A percentile compares a stretch with the other conserved stretches of the same genome.
These are phyloP conservation scores for Cyphellophora attinorum DNA, from an alignment of 2,329 filamentous ascomycete genomes.

Conservation along the genomic window DNA sequence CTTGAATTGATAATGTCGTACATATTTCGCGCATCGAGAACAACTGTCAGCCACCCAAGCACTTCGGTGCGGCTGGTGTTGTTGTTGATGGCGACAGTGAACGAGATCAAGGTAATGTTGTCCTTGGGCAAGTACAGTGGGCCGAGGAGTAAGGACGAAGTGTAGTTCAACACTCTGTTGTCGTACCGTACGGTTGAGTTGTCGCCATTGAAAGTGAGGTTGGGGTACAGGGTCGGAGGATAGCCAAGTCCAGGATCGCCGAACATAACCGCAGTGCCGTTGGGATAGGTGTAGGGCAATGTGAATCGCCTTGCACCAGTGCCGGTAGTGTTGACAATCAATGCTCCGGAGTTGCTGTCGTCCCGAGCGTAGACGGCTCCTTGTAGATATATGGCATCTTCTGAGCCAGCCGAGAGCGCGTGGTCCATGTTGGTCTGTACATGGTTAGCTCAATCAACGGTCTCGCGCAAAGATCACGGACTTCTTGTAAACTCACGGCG, in stretches of 20 bases:
- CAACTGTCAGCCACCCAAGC: slow-evolving; percentile 71
- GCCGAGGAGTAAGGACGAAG: slow-evolving; percentile 59
- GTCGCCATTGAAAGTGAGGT: slow-evolving; percentile 53
- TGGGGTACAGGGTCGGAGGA: slow-evolving; percentile 63
- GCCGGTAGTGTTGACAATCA: slow-evolving; percentile 49
- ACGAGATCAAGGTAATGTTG: slow-evolving; percentile 64
- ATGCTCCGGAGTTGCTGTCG: too few species aligned
- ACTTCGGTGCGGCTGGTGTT: slow-evolving; percentile 53
- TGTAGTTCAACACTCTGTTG: slow-evolving; percentile 30
- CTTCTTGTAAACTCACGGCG: slow-evolving; percentile 3
- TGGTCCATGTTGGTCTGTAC: slow-evolving; percentile 45
- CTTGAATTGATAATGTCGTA: slow-evolving; percentile 47
- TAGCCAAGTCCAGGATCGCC: slow-evolving; percentile 57
- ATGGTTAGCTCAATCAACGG: neutral
- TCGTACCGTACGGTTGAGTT: slow-evolving; percentile 28
- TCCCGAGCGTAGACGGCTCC: slow-evolving; percentile 62
- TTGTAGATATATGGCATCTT: slow-evolving; percentile 51
- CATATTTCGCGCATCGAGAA: slow-evolving; percentile 56
- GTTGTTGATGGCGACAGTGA: slow-evolving; percentile 64
- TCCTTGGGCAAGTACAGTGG: slow-evolving; percentile 64
- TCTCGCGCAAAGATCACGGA: neutral
- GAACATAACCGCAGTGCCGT: slow-evolving; percentile 52
- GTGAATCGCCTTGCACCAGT: slow-evolving; percentile 41
- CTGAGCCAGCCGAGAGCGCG: slow-evolving; percentile 51
- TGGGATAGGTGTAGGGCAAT: slow-evolving; percentile 50